These are phyloP conservation scores for Lactarius deliciosus DNA, from an alignment of 768 basidiomycete species.

Conservation along the genomic window DNA sequence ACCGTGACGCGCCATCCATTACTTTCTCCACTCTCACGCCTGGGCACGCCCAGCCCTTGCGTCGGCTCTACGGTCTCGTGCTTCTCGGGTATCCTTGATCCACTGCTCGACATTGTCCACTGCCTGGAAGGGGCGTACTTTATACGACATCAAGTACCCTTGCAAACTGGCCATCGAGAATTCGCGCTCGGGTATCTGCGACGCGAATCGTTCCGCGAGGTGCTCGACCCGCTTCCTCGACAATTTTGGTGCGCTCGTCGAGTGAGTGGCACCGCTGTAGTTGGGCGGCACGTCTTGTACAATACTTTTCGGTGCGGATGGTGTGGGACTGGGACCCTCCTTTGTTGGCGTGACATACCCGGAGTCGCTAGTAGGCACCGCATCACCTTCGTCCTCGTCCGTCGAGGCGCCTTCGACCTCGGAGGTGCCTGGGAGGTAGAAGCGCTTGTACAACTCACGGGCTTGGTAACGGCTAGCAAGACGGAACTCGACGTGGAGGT, in stretches of 20 bases:
- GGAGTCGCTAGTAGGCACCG: constrained; percentile 29
- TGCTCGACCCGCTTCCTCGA: constrained; percentile 39
- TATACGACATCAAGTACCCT: constrained; percentile 70
- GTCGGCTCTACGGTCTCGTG: constrained; percentile 30
- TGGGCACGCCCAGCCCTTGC: background rate
- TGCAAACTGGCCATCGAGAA: constrained; percentile 47
- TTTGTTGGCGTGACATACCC: constrained; percentile 27
- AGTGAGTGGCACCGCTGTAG: constrained; percentile 22
- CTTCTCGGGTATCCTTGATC: constrained; percentile 47
- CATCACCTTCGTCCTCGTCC: constrained; percentile 31
- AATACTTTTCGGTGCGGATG: background rate
- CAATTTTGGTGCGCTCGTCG: constrained; percentile 39
- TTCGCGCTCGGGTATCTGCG: constrained; percentile 48
- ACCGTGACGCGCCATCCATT: background rate
- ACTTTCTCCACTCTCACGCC: background rate
- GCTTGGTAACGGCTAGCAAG: constrained; percentile 72
- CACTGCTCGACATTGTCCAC: constrained; percentile 46
- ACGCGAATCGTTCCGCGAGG: constrained; percentile 59
- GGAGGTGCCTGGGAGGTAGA: constrained; percentile 54
- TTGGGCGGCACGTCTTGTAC: background rate
- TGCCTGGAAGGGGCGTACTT: constrained; percentile 57
- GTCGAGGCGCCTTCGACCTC: constrained; percentile 28
- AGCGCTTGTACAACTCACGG: constrained; percentile 60
- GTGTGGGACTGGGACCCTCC: constrained; percentile 6
- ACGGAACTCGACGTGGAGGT: constrained; percentile 74